phyloP scores from a whole-genome alignment of 345 rosid genomes.

The Rubroshorea leprosula region DNA sequence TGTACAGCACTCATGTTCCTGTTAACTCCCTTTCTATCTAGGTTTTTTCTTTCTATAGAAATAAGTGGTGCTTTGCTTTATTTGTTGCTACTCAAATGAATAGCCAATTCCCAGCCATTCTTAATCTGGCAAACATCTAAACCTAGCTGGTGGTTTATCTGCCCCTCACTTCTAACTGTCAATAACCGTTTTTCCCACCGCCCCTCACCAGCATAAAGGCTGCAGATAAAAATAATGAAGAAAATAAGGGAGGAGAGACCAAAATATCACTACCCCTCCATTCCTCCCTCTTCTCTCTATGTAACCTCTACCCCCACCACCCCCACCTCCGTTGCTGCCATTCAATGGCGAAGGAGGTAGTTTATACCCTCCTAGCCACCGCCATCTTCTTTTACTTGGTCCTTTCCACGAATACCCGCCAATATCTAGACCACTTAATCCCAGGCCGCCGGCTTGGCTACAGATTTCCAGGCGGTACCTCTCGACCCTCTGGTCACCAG shows the following conservation, averaged over 20 bases:
- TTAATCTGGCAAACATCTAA: background rate
- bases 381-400: slow-evolving; percentile 29
- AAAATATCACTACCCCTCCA: background rate
- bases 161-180: slow-evolving; percentile 29
- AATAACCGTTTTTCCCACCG: slow-evolving; percentile 47
- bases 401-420: slow-evolving; percentile 22
- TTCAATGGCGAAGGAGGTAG: slow-evolving; percentile 66
- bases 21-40: too few relatives aligned
- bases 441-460: slow-evolving; percentile 48
- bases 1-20: too few relatives aligned
- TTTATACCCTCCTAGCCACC: slow-evolving; percentile 34
- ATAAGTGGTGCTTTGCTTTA: too few relatives aligned
- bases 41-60: too few relatives aligned
- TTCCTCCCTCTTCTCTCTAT: background rate
- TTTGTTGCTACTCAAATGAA: background rate
- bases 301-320: background rate
- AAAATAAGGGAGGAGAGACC: background rate
- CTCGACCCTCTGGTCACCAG: slow-evolving; percentile 55
- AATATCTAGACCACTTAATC: background rate
- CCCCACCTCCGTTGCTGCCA: background rate
- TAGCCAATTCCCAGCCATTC: background rate
- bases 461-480: slow-evolving; percentile 28
- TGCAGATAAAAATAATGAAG: background rate
- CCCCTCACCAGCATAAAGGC: background rate
- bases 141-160: background rate